Evolutionary conservation across 2,329 filamentous ascomycete genomes (phyloP).

Genomic region (Cladophialophora exuberans): DNA sequence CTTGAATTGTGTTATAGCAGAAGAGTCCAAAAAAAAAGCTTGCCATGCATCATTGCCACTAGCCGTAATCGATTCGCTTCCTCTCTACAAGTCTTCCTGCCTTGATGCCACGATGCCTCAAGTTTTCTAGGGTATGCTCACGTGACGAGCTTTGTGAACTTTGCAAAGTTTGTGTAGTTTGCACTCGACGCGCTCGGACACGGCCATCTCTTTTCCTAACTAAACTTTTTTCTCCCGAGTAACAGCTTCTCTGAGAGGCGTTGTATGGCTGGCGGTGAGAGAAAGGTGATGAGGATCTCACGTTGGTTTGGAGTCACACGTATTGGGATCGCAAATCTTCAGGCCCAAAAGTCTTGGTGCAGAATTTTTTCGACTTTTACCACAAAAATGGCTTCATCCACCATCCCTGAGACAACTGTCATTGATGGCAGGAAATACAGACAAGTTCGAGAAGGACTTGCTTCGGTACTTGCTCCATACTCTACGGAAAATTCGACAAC

Average conservation of each 20-base stretch:
- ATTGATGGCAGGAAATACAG: slow-evolving; percentile 60
- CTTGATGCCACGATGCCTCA: too few species aligned
- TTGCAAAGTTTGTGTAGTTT: too few species aligned
- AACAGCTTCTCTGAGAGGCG: background rate
- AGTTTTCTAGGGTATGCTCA: too few species aligned
- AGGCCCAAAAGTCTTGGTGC: background rate
- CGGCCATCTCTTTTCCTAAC: too few species aligned
- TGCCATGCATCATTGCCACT: too few species aligned
- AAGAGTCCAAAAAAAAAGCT: too few species aligned
- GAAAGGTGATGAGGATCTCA: slow-evolving; percentile 11
- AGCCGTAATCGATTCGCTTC: too few species aligned
- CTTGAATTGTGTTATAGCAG: too few species aligned
- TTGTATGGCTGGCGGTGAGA: background rate
- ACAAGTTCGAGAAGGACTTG: slow-evolving; percentile 68
- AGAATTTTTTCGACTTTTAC: background rate
- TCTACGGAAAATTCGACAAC: slow-evolving; percentile 42
- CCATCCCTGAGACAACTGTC: slow-evolving; percentile 6
- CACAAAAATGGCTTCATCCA: slow-evolving; percentile 16
- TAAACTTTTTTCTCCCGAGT: background rate
- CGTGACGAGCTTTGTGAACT: too few species aligned
- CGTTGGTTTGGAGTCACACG: slow-evolving; percentile 1
- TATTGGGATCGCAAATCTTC: background rate
- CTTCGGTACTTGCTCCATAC: slow-evolving; percentile 67
- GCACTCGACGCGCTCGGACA: too few species aligned
- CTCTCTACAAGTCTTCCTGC: too few species aligned